Conservation (phyloP, 768 basidiomycete species). For the Trametes gibbosa region DNA sequence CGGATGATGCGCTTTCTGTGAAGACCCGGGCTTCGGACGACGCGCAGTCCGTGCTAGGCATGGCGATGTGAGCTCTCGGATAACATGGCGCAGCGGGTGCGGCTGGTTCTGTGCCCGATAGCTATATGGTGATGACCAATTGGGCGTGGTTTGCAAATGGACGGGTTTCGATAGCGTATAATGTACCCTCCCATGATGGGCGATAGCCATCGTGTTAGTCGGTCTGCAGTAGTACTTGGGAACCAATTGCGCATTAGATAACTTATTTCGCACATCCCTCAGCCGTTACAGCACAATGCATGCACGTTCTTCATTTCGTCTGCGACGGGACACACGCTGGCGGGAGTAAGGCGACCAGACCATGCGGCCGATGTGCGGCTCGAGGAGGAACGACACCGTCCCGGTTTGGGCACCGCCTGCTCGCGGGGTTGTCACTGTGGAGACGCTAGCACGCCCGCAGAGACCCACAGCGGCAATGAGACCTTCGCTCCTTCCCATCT, state of each 20-base stretch:
- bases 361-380: background rate
- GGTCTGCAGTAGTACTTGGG: background rate
- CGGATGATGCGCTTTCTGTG: conserved; percentile 12
- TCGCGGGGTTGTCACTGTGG: conserved; percentile 7
- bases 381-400: too few relatives aligned
- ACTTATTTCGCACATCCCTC: conserved; percentile 13
- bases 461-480: conserved; percentile 8
- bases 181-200: too few relatives aligned
- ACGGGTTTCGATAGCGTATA: background rate
- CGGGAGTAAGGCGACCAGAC: background rate
- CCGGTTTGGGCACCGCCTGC: too few relatives aligned
- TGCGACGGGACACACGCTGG: background rate
- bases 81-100: background rate
- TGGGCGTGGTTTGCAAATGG: background rate
- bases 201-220: conserved; percentile 5
- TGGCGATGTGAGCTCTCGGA: conserved; percentile 13
- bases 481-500: background rate
- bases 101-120: background rate
- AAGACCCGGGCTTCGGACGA: conserved; percentile 2
- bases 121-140: too few relatives aligned
- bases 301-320: background rate
- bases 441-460: conserved; percentile 2
- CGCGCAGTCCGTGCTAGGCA: conserved; percentile 7
- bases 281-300: conserved; percentile 3
- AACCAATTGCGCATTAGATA: background rate